phyloP scores from a whole-genome alignment of 805 yeast species.

The Metschnikowia sp. region DNA sequence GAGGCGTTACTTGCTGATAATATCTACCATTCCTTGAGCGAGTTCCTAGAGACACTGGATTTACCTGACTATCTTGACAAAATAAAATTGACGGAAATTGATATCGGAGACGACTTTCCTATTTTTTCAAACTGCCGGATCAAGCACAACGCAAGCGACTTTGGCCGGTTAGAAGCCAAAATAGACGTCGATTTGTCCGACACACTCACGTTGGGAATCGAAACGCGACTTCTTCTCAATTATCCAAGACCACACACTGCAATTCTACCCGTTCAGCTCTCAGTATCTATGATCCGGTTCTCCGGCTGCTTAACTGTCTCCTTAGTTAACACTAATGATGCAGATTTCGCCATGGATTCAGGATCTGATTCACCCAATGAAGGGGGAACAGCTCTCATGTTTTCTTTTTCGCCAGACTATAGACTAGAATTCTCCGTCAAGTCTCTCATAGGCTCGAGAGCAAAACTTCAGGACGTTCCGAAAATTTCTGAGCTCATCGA shows the following conservation, averaged over 20 bases:
- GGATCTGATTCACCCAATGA: conserved; percentile 1
- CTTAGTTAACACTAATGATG: conserved; percentile 42
- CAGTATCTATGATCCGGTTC: conserved; percentile 86
- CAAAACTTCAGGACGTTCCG: conserved; percentile 90
- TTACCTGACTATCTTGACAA: conserved; percentile 80
- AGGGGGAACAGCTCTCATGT: conserved; percentile 69
- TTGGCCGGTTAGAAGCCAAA: conserved; percentile 69
- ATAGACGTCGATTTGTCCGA: conserved; percentile 90
- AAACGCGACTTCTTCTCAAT: conserved; percentile 73
- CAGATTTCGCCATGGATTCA: conserved; percentile 4
- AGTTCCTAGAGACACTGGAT: conserved; percentile 56
- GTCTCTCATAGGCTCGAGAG: conserved; percentile 87
- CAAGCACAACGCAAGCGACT: conserved; percentile 50
- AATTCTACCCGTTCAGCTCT: conserved; percentile 75
- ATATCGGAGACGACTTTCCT: conserved; percentile 93
- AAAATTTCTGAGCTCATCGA: conserved; percentile 84
- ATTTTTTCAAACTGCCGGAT: conserved; percentile 91
- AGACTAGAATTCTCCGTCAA: conserved; percentile 83
- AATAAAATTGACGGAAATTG: conserved; percentile 78
- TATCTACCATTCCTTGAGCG: conserved; percentile 73
- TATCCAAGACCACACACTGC: conserved; percentile 84
- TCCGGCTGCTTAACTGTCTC: conserved; percentile 87
- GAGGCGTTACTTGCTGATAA: conserved; percentile 86
- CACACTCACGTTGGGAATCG: conserved; percentile 79
- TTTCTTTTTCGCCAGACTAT: conserved; percentile 90